A percentile compares a stretch with the other conserved stretches of the same genome.
Conservation (phyloP, 1,284 basidiomycete species). For the Testicularia cyperi region DNA sequence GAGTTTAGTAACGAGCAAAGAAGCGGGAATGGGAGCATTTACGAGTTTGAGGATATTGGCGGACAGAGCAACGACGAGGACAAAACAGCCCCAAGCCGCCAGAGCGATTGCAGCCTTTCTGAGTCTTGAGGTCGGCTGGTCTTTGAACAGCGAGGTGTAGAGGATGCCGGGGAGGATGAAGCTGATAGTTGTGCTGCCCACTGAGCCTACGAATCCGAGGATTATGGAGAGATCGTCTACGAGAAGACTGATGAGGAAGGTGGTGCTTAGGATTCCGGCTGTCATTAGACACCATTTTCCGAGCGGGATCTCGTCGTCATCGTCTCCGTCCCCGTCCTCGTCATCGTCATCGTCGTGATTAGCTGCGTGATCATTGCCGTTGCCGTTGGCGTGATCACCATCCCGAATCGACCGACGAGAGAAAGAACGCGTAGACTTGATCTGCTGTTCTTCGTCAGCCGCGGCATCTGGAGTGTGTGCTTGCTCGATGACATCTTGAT, state of each 20-base stretch:
- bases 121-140: conserved; percentile 21
- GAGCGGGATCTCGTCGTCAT: conserved; percentile 24
- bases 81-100: conserved; percentile 39
- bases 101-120: conserved; percentile 26
- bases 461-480: neutral
- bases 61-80: conserved; percentile 41
- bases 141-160: conserved; percentile 34
- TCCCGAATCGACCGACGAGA: too few species aligned
- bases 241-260: conserved; percentile 47
- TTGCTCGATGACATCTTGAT: conserved; percentile 1
- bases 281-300: conserved; percentile 49
- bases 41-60: conserved; percentile 50
- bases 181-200: conserved; percentile 91
- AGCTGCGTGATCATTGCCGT: conserved; percentile 1
- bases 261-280: conserved; percentile 42
- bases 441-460: neutral
- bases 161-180: conserved; percentile 82
- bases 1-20: conserved; percentile 14
- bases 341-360: too few species aligned
- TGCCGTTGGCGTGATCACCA: conserved; percentile 40
- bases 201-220: conserved; percentile 87
- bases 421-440: too few species aligned
- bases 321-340: neutral
- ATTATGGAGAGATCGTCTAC: conserved; percentile 57
- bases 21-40: conserved; percentile 26